Evolutionary conservation across 805 yeast species (phyloP).

Genomic region (Ogataea wickerhamii): DNA sequence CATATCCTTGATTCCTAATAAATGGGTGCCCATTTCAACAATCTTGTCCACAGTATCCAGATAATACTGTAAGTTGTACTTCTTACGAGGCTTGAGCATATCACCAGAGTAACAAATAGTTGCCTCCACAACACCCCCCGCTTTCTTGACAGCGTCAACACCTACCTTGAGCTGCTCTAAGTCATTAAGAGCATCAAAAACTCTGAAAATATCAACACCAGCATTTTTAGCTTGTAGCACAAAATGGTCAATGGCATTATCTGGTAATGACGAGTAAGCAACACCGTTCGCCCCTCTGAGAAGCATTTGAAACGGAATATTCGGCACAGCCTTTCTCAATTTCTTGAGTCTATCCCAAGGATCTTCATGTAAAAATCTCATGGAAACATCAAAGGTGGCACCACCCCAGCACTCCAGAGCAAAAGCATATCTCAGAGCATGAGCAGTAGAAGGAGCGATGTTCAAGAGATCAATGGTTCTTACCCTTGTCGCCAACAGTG

Average conservation of each 20-base stretch:
- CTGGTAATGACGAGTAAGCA: conserved; percentile 96
- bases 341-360: conserved; percentile 96
- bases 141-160: conserved; percentile 95
- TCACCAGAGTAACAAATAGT: conserved; percentile 99
- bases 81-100: conserved; percentile 93
- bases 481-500: conserved; percentile 93
- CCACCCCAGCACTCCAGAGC: conserved; percentile 99
- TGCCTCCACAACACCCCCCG: conserved; percentile 99
- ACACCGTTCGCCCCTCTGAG: conserved; percentile 99
- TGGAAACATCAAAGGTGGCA: conserved; percentile 97
- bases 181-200: conserved; percentile 95
- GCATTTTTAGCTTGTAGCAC: conserved; percentile 90
- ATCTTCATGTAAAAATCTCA: conserved; percentile 97
- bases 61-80: conserved; percentile 91
- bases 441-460: conserved; percentile 92
- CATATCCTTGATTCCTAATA: conserved; percentile 98
- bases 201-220: conserved; percentile 98
- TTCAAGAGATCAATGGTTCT: conserved; percentile 88
- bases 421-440: conserved; percentile 85
- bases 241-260: conserved; percentile 97
- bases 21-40: conserved; percentile 92
- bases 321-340: conserved; percentile 88
- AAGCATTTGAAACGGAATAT: conserved; percentile 98
- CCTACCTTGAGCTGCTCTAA: conserved; percentile 96
- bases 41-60: conserved; percentile 74